Conservation (phyloP, 2,329 filamentous ascomycete species). For the Aspergillus sergii region DNA sequence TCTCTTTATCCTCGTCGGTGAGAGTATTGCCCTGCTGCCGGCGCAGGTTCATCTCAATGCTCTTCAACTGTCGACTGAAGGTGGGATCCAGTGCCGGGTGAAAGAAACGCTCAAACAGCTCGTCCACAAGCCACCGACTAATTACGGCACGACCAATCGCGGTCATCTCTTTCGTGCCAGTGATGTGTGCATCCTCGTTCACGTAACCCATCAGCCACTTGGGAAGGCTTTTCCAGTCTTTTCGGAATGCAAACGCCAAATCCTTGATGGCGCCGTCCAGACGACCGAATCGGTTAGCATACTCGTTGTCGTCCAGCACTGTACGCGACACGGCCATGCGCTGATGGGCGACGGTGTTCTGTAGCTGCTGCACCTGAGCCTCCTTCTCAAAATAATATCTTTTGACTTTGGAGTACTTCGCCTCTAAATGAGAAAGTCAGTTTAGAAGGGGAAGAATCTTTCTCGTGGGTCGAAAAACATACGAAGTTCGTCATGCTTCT, state of each 20-base stretch:
- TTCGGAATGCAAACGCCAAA: conserved; percentile 91
- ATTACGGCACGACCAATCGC: conserved; percentile 88
- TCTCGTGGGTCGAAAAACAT: conserved; percentile 22
- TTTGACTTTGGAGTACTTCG: conserved; percentile 98
- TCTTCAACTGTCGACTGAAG: conserved; percentile 78
- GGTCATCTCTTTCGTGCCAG: conserved; percentile 97
- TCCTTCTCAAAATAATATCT: conserved; percentile 94
- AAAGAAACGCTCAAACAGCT: conserved; percentile 89
- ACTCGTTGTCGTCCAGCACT: conserved; percentile 93
- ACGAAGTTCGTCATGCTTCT: conserved; percentile 51
- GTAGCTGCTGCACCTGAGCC: conserved; percentile 86
- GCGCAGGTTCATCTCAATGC: conserved; percentile 85
- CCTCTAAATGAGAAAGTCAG: conserved; percentile 58
- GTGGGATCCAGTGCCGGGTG: conserved; percentile 80
- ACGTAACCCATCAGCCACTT: conserved; percentile 77
- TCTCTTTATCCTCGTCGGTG: conserved; percentile 86
- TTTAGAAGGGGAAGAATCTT: not conserved
- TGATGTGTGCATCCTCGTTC: conserved; percentile 80
- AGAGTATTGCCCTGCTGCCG: conserved; percentile 71
- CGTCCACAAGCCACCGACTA: conserved; percentile 84
- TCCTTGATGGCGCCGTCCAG: conserved; percentile 94
- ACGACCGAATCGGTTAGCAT: conserved; percentile 82
- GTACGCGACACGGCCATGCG: conserved; percentile 92
- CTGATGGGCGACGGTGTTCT: conserved; percentile 97
- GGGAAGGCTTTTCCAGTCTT: conserved; percentile 85